phyloP scores from a whole-genome alignment of 148 eudicot genomes.

The Silene conica region DNA sequence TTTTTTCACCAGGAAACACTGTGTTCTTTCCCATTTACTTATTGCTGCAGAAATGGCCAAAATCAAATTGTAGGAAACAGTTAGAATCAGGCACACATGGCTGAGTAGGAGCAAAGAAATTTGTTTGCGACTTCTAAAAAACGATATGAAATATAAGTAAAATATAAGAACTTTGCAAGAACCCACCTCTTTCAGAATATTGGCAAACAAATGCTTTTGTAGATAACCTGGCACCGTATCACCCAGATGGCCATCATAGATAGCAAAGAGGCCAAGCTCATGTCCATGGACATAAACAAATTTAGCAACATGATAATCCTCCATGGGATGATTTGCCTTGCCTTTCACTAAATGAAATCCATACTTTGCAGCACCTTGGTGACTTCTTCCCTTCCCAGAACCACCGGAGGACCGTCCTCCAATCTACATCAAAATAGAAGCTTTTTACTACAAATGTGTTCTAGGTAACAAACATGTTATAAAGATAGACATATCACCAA shows the following conservation, averaged over 20 bases:
- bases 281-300: conserved; percentile 43
- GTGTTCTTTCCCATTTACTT: too few species aligned
- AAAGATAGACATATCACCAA: too few species aligned
- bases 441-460: too few species aligned
- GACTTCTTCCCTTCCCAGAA: conserved; percentile 63
- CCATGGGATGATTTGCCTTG: conserved; percentile 79
- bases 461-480: too few species aligned
- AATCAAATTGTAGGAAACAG: too few species aligned
- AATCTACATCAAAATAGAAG: conserved; percentile 22
- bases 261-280: conserved; percentile 81
- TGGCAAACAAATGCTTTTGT: conserved; percentile 67
- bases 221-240: conserved; percentile 21
- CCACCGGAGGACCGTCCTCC: conserved; percentile 43
- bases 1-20: too few species aligned
- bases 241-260: conserved; percentile 53
- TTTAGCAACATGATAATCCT: conserved; percentile 79
- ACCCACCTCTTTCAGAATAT: conserved; percentile 66
- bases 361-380: conserved; percentile 44
- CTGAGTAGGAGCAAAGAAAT: too few species aligned
- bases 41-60: too few species aligned
- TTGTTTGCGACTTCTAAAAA: not conserved
- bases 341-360: conserved; percentile 64
- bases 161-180: not conserved
- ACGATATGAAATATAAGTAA: not conserved
- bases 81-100: too few species aligned